Base-by-base conservation (phyloP, 176 grass and related monocot species). In the Ananas comosus region DNA sequence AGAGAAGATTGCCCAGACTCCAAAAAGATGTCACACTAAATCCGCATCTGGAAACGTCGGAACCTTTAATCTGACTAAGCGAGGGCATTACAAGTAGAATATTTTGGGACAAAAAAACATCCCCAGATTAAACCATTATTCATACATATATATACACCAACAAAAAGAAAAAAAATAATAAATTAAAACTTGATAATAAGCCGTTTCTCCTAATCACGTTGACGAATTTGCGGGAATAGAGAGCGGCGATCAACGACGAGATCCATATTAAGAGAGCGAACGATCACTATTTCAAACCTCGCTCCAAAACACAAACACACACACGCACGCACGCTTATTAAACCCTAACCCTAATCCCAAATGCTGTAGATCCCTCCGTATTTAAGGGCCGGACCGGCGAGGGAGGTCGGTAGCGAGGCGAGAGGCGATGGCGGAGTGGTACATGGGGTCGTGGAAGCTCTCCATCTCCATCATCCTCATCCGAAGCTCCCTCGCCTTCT, bases 371-470 rank as follows among this genome's bases (percentile, higher is more conserved):
- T 42, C 33, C 33, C 33, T 7, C 33, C 33, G 33, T 42, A 42
- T 19, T 51, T 18, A 64, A 10, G 9, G 64, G 4, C 56, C 27
- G 25, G 63, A 29, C 18, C 83, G 10, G 14, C 17, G 82, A 11
- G 74, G 73, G 12, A 74, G 3, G 69, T 88, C 84, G 72, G 94
- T 92, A 69, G 94, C 94, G 76, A 97, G 89, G 68, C 94, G 94
- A 64, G 94, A 92, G 4, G 94, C 94, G 75, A 99, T 99, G 82
- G 84, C 89, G 68, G 94, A 99, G 90, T 93, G 89, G 83, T 99
- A 99, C 94, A 99, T 99, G 82, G 67, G 75, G 67, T 99, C 84
- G 70, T 91, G 89, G 85, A 90, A 99, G 74, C 69, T 90, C 72
- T 90, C 74, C 65, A 65, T 82, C 77, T 99, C 94, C 74, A 86